Evolutionary conservation across 768 basidiomycete genomes (phyloP).

Genomic region (Terana coerulea): DNA sequence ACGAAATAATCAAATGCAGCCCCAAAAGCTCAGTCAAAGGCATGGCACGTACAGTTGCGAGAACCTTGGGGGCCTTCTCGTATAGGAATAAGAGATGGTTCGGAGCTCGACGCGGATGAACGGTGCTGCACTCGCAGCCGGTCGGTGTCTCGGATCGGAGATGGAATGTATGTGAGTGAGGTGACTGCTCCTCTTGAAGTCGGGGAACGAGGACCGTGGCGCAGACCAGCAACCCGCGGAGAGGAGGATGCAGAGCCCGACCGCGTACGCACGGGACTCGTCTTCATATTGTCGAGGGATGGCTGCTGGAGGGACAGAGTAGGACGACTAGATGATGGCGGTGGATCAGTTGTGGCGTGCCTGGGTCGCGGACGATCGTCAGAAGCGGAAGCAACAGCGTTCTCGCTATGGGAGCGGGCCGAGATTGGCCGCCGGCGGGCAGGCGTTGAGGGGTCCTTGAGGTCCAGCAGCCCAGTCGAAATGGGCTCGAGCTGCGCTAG

Average conservation of each 20-base stretch:
- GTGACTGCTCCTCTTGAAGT: conserved; percentile 19
- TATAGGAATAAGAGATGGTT: conserved; percentile 68
- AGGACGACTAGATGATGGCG: conserved; percentile 13
- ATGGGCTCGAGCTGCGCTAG: conserved; percentile 63
- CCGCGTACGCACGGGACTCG: conserved; percentile 17
- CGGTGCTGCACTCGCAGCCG: conserved; percentile 64
- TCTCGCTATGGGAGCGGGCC: conserved; percentile 24
- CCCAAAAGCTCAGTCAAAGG: conserved; percentile 11
- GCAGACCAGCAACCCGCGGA: conserved; percentile 14
- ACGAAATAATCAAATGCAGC: conserved; percentile 10
- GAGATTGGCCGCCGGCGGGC: conserved; percentile 33
- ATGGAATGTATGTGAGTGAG: conserved; percentile 31
- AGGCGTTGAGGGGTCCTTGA: conserved; percentile 63
- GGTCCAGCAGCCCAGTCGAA: conserved; percentile 45
- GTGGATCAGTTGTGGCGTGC: neutral
- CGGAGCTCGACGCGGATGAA: conserved; percentile 73
- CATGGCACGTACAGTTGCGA: conserved; percentile 39
- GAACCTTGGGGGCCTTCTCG: conserved; percentile 40
- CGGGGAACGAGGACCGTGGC: conserved; percentile 21
- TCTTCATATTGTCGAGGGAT: conserved; percentile 11
- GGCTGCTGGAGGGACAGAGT: conserved; percentile 22
- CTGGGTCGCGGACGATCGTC: conserved; percentile 1
- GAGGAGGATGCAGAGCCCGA: conserved; percentile 17
- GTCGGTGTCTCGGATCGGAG: conserved; percentile 35
- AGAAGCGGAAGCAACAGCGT: neutral